Evolutionary conservation across 306 rosid species (phyloP), one percentile per base, ranked within the genome.

Genomic region (Sechiopsis laciniata): DNA sequence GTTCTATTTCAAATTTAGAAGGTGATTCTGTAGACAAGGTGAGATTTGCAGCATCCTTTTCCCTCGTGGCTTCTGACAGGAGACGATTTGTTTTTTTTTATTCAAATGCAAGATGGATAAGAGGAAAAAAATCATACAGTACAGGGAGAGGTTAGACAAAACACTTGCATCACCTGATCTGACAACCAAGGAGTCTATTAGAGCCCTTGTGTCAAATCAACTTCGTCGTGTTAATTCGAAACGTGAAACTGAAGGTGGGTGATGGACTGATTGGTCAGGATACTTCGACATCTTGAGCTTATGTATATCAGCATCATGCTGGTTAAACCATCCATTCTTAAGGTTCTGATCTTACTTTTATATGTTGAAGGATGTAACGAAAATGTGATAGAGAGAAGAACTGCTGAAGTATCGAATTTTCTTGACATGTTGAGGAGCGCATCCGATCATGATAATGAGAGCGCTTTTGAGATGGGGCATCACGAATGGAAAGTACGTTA

Each of bases 341-440:
- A 52, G 19, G 74, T 70, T 15, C 22, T 62, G 54, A 57, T 67
- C 67, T 24, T 45, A 66, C 10, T 60, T 62, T 63, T 85, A 72
- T 75, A 37, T 78, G 22, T 62, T 77, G 73, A 77, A 92, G 97
- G 82, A 64, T 83, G 71, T 75, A 82, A 57, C 62, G 86, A 83
- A 64, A 78, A 84, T 40, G 68, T 85, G 48, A 76, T 85, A 35
- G 91, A 82, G 59, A 81, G 53, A 72, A 84, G 85, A 85, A 87
- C 89, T 24, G 83, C 81, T 0, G 92, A 88, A 70, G 78, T 90
- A 48, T 85, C 89, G 55, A 78, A 84, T 68, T 88, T 92, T 74
- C 96, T 92, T 68, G 87, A 88, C 72, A 92, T 92, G 95, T 73
- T 90, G 81, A 92, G 96, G 85, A 90, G 95, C 78, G 80, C 79